Conservation (phyloP, 2,329 filamentous ascomycete species). For the Trichoderma afroharzianum region DNA sequence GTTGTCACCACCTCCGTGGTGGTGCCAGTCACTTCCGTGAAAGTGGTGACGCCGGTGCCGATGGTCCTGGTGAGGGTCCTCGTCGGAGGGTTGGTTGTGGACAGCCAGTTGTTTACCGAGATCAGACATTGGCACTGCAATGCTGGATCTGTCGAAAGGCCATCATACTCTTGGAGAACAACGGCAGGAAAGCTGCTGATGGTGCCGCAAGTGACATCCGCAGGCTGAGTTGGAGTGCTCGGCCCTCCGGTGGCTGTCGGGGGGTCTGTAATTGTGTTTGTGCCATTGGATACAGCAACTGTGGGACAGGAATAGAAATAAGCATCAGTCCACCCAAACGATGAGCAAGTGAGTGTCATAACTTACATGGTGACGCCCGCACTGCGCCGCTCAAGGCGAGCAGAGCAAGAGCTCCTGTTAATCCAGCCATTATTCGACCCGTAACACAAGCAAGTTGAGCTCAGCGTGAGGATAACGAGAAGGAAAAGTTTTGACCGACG, state of each 20-base stretch:
- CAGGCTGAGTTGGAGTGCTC: not conserved
- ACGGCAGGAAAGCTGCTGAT: not conserved
- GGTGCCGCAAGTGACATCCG: not conserved
- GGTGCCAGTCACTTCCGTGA: not conserved
- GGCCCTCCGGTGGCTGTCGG: not conserved
- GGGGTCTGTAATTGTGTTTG: not conserved
- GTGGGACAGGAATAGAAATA: not conserved
- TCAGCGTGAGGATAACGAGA: not conserved
- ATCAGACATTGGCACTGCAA: slow-evolving; percentile 15
- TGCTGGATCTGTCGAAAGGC: slow-evolving; percentile 1
- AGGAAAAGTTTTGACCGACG: not conserved
- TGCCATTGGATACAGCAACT: not conserved
- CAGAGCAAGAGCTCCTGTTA: slow-evolving; percentile 8
- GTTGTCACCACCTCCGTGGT: not conserved
- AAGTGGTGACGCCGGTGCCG: slow-evolving; percentile 7
- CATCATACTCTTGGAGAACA: slow-evolving; percentile 1
- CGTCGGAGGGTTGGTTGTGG: not conserved
- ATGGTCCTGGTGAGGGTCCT: not conserved
- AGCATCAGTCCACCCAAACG: not conserved
- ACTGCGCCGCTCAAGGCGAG: not conserved
- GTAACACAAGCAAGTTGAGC: not conserved
- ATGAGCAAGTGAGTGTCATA: not conserved
- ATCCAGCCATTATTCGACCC: slow-evolving; percentile 1
- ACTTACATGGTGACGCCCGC: slow-evolving; percentile 8
- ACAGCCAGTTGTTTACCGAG: slow-evolving; percentile 4